Evolutionary conservation across 805 yeast species (phyloP), one percentile per base, ranked within the genome.

Genomic region (Yarrowia sp.): DNA sequence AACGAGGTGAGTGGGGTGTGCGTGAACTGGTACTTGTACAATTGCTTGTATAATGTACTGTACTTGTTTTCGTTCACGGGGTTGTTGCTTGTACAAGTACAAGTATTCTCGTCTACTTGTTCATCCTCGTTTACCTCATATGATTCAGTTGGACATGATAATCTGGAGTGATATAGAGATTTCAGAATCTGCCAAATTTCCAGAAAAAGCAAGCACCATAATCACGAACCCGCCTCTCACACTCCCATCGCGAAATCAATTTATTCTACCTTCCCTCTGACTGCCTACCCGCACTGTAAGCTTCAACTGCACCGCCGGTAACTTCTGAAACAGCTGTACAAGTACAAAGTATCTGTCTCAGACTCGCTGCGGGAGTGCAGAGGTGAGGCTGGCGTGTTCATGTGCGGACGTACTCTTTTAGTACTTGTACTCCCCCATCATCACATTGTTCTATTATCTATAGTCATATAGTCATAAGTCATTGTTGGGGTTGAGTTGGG

Each of bases 281-380:
- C 30, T n/a, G 15, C 52, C 38, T 30, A 15, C 52, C 36, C 34
- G 36, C 13, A 20, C 38, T 47, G 52, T 47, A 47, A 47, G 19
- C 52, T 46, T 14, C 24, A n/a, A n/a, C 9, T 10, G 20, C 5
- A 44, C 24, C 30, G 30, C 30, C 30, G 6, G 30, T 24, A 24
- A 36, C 15, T 44, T 20, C 49, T 19, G 13, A 19, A 30, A 44
- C 49, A 44, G 19, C 49, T 47, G 52, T 46, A n/a, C n/a, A n/a
- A n/a, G n/a, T n/a, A n/a, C n/a, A n/a, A n/a, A n/a, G n/a, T n/a
- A 47, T 47, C 36, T 47, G 52, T 47, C 52, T 47, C 9, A 47
- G 19, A 47, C 52, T 8, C 17, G 17, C 52, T 4, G 52, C 52
- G 52, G 52, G 38, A 47, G 49, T 44, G 44, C 44, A 42, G 30